These are phyloP conservation scores for Reutealis trisperma DNA, from an alignment of 345 rosid genomes.

Conservation along the genomic window DNA sequence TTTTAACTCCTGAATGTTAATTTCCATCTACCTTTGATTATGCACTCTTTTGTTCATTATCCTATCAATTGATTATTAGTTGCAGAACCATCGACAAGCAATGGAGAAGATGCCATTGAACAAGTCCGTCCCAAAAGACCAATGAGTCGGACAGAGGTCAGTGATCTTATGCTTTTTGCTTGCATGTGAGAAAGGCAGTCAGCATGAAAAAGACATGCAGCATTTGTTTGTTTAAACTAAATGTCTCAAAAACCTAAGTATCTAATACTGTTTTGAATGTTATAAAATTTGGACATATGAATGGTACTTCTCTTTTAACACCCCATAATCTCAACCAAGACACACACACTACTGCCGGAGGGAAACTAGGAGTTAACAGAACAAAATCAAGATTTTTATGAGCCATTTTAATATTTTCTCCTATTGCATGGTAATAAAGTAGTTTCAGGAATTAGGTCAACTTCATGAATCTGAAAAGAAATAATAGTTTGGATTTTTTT, in stretches of 20 bases:
- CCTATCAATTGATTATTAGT: slow-evolving; percentile 16
- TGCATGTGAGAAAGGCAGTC: background rate
- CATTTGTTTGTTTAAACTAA: background rate
- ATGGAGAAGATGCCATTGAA: slow-evolving; percentile 52
- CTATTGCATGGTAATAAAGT: background rate
- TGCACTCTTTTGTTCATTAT: slow-evolving; percentile 9
- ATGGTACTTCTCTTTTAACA: slow-evolving; percentile 1
- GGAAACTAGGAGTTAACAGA: background rate
- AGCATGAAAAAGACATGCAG: background rate
- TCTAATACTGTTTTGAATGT: background rate
- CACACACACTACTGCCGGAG: background rate
- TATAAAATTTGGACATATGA: background rate
- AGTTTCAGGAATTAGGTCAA: background rate
- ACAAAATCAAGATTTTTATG: no score
- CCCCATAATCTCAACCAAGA: background rate
- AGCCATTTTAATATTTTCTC: background rate
- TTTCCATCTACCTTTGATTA: slow-evolving; percentile 15
- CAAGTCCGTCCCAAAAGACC: slow-evolving; percentile 81
- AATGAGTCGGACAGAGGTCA: slow-evolving; percentile 86
- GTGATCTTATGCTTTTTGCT: slow-evolving; percentile 24
- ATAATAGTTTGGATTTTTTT: background rate
- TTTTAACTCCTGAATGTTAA: slow-evolving; percentile 4
- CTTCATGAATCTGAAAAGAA: background rate
- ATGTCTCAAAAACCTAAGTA: background rate
- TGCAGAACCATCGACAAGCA: slow-evolving; percentile 53